These are phyloP conservation scores for Dothidotthia symphoricarpi DNA, from an alignment of 2,329 filamentous ascomycete genomes.

Conservation along the genomic window DNA sequence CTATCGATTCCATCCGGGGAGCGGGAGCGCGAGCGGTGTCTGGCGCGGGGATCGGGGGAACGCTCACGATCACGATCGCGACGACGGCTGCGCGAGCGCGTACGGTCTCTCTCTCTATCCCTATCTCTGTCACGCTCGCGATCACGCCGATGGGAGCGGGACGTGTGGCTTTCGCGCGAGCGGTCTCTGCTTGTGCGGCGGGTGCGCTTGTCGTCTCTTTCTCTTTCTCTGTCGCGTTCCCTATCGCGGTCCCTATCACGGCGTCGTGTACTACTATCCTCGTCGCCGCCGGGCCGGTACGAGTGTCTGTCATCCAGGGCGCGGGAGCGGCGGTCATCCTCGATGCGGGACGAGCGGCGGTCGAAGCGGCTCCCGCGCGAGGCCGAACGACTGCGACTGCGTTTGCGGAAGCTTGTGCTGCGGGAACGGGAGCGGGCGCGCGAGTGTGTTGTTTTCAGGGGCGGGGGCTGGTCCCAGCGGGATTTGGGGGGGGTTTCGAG, in stretches of 20 bases:
- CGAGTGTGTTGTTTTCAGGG: slow-evolving; percentile 22
- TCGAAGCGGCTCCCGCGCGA: slow-evolving; percentile 37
- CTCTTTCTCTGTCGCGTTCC: slow-evolving; percentile 5
- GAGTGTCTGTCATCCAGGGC: slow-evolving; percentile 29
- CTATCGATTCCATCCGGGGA: slow-evolving; percentile 42
- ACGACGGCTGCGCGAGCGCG: slow-evolving; percentile 19
- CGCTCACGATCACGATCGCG: slow-evolving; percentile 17
- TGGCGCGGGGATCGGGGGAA: slow-evolving; percentile 15
- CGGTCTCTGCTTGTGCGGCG: slow-evolving; percentile 12
- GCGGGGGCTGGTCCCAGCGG: slow-evolving; percentile 29
- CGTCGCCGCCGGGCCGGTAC: slow-evolving; percentile 26
- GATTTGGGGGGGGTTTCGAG: slow-evolving; percentile 14
- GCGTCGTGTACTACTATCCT: slow-evolving; percentile 20
- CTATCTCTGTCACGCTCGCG: too few relatives aligned
- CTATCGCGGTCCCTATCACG: slow-evolving; percentile 4
- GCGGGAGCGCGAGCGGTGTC: slow-evolving; percentile 21
- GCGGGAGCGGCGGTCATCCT: slow-evolving; percentile 25
- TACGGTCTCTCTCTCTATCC: slow-evolving; percentile 23
- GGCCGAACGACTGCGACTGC: slow-evolving; percentile 30
- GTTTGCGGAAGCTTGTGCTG: slow-evolving; percentile 28
- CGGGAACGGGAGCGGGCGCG: slow-evolving; percentile 33
- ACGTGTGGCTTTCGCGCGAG: not conserved
- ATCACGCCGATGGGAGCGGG: slow-evolving; percentile 11
- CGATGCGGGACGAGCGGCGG: slow-evolving; percentile 22
- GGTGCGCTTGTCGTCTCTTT: slow-evolving; percentile 18